phyloP scores from a whole-genome alignment of 2,329 filamentous ascomycete species.

The Geosmithia putterillii region DNA sequence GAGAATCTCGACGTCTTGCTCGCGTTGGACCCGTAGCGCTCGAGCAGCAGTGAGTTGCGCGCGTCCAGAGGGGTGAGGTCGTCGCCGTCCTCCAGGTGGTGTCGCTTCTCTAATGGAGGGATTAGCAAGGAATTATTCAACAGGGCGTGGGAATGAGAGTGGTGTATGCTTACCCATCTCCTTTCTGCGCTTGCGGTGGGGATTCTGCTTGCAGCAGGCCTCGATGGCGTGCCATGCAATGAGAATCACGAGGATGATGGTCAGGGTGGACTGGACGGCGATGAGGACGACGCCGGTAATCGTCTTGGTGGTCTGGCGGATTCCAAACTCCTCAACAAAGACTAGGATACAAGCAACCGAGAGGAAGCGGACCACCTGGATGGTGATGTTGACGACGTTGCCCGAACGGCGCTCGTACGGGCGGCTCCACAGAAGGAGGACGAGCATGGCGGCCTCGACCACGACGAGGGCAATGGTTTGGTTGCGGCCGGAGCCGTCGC shows the following conservation, averaged over 20 bases:
- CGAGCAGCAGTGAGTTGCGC: slow-evolving; percentile 73
- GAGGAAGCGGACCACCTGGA: slow-evolving; percentile 78
- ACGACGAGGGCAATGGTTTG: slow-evolving; percentile 72
- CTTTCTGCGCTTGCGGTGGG: slow-evolving; percentile 78
- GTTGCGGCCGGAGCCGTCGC: slow-evolving; percentile 70
- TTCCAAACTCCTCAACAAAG: slow-evolving; percentile 86
- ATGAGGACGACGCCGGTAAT: slow-evolving; percentile 89
- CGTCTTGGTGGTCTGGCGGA: slow-evolving; percentile 86
- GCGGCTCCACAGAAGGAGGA: slow-evolving; percentile 68
- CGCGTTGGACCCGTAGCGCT: slow-evolving; percentile 25
- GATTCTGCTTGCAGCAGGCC: slow-evolving; percentile 74
- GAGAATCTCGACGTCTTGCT: slow-evolving; percentile 29
- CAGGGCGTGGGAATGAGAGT: background rate
- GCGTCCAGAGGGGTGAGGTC: slow-evolving; percentile 78
- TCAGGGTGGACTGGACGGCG: slow-evolving; percentile 77
- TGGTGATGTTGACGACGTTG: slow-evolving; percentile 87
- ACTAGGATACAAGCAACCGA: slow-evolving; percentile 83
- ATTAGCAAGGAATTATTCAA: background rate
- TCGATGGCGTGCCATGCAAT: slow-evolving; percentile 84
- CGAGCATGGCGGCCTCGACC: slow-evolving; percentile 70
- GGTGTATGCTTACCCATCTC: slow-evolving; percentile 59
- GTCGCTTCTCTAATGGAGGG: slow-evolving; percentile 52
- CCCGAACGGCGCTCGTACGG: slow-evolving; percentile 80
- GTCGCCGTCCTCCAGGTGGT: slow-evolving; percentile 56
- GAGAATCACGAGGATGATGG: slow-evolving; percentile 70